Percentiles rank a stretch among this genome's conserved stretches.
Evolutionary conservation across 1,284 basidiomycete species (phyloP).

Genomic region (Melampsora occidentalis): DNA sequence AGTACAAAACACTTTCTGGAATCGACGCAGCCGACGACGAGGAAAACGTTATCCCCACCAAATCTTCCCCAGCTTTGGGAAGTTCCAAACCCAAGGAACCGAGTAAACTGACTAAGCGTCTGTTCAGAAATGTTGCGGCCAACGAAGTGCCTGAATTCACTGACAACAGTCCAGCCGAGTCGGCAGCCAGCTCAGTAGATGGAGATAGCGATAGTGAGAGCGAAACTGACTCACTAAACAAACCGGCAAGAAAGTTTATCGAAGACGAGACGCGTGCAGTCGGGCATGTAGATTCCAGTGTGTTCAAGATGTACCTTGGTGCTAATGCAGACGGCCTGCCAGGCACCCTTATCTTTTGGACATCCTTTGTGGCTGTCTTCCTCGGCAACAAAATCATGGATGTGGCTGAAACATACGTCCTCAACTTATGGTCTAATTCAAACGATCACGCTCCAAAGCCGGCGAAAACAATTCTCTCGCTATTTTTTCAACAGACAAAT

Average conservation of each 20-base stretch:
- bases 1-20: constrained; percentile 10
- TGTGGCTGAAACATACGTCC: constrained; percentile 77
- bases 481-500: constrained; percentile 53
- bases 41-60: background rate
- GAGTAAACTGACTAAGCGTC: constrained; percentile 26
- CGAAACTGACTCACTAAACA: background rate
- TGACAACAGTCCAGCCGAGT: constrained; percentile 46
- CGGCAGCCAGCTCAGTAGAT: constrained; percentile 43
- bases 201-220: constrained; percentile 33
- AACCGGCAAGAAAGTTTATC: constrained; percentile 70
- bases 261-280: constrained; percentile 86
- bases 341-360: constrained; percentile 69
- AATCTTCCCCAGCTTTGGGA: background rate
- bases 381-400: constrained; percentile 68
- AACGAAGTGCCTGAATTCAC: constrained; percentile 34
- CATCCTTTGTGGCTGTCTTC: constrained; percentile 63
- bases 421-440: background rate
- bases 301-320: constrained; percentile 75
- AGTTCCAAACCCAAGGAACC: background rate
- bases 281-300: constrained; percentile 70
- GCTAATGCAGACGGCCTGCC: constrained; percentile 46
- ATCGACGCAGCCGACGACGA: constrained; percentile 12
- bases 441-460: background rate
- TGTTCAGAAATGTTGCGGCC: constrained; percentile 45
- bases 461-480: constrained; percentile 45